phyloP scores from a whole-genome alignment of 495 filamentous ascomycete genomes.

The Penicillium antarcticum region DNA sequence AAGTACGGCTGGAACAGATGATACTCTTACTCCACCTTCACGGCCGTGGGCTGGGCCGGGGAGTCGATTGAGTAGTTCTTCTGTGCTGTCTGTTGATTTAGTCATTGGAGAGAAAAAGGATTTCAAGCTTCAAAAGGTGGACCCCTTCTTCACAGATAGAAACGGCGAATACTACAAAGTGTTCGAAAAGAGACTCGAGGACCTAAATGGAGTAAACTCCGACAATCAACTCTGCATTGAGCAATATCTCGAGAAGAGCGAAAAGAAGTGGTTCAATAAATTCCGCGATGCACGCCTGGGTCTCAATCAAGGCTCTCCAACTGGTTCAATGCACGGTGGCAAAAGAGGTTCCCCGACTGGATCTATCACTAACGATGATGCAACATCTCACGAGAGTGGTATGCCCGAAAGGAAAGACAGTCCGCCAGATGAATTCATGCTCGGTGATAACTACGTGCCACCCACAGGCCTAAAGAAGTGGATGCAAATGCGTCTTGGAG shows the following conservation, averaged over 20 bases:
- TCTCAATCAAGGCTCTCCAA: slow-evolving; percentile 40
- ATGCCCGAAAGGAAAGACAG: slow-evolving; percentile 21
- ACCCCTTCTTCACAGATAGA: slow-evolving; percentile 69
- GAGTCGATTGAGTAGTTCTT: slow-evolving; percentile 40
- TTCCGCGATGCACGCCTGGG: slow-evolving; percentile 58
- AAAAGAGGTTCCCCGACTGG: slow-evolving; percentile 35
- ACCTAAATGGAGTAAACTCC: slow-evolving; percentile 54
- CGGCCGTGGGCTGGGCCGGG: slow-evolving; percentile 32
- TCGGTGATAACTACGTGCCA: slow-evolving; percentile 62
- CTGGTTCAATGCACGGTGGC: slow-evolving; percentile 36
- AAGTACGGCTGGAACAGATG: slow-evolving; percentile 41
- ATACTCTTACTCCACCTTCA: slow-evolving; percentile 31
- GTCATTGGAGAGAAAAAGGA: slow-evolving; percentile 62
- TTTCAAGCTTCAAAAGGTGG: slow-evolving; percentile 64
- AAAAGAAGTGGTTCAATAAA: slow-evolving; percentile 68
- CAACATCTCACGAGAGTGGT: slow-evolving; percentile 35
- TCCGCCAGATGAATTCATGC: slow-evolving; percentile 52
- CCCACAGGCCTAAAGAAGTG: slow-evolving; percentile 61
- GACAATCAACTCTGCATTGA: slow-evolving; percentile 64
- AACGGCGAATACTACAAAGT: slow-evolving; percentile 58
- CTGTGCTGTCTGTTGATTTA: slow-evolving; percentile 50
- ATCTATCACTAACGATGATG: slow-evolving; percentile 37
- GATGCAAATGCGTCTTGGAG: slow-evolving; percentile 46
- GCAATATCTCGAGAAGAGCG: slow-evolving; percentile 62
- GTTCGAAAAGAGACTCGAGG: slow-evolving; percentile 60